Percentiles rank a stretch among this genome's conserved stretches.
Evolutionary conservation across 768 basidiomycete species (phyloP).

Genomic region (Lactifluus pinguis): DNA sequence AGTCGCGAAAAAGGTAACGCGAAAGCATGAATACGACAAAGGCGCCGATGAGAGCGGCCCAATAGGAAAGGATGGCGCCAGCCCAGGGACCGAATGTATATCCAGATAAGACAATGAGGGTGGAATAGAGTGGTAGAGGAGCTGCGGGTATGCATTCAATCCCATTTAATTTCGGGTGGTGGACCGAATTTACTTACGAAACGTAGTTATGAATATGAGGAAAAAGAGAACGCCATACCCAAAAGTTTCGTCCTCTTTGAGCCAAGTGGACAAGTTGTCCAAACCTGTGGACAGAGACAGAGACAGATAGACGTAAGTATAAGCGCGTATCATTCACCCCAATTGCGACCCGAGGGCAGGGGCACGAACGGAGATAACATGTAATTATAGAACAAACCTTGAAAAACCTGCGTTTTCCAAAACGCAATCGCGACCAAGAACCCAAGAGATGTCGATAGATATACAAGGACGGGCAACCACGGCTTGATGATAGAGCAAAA

Average conservation of each 20-base stretch:
- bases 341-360: not conserved
- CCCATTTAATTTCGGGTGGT: constrained; percentile 16
- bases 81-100: constrained; percentile 83
- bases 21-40: constrained; percentile 77
- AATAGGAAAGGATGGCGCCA: constrained; percentile 81
- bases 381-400: constrained; percentile 41
- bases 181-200: constrained; percentile 48
- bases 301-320: constrained; percentile 17
- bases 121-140: constrained; percentile 87
- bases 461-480: constrained; percentile 72
- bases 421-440: constrained; percentile 78
- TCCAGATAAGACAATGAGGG: constrained; percentile 84
- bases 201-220: constrained; percentile 80
- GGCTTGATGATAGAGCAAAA: constrained; percentile 47
- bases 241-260: constrained; percentile 59
- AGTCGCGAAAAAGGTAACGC: constrained; percentile 58
- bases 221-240: constrained; percentile 74
- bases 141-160: constrained; percentile 36
- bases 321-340: constrained; percentile 3
- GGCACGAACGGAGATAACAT: constrained; percentile 13
- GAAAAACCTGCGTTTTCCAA: constrained; percentile 76
- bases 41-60: constrained; percentile 78
- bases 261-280: constrained; percentile 71
- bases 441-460: constrained; percentile 65
- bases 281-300: constrained; percentile 42